These are phyloP conservation scores for Calonectria henricotiae DNA, from an alignment of 2,329 filamentous ascomycete genomes.

Conservation along the genomic window DNA sequence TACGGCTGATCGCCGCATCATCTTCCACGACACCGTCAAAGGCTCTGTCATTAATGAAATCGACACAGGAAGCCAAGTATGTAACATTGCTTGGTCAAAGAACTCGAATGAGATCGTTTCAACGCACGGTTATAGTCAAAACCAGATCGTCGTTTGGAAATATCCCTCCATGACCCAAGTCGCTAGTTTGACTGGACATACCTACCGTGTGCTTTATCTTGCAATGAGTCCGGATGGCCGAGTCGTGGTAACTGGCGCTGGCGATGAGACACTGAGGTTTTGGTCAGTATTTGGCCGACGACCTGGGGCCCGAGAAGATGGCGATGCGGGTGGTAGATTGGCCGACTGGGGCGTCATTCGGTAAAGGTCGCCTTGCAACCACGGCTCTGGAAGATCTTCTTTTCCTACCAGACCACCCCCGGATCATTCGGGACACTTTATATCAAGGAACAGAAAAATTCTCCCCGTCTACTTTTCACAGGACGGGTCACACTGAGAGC, in stretches of 20 bases:
- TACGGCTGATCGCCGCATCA: slow-evolving; percentile 95
- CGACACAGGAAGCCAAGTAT: slow-evolving; percentile 98
- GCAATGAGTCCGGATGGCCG: slow-evolving; percentile 98
- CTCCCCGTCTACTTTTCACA: slow-evolving; percentile 29
- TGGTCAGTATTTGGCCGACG: slow-evolving; percentile 96
- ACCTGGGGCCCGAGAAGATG: slow-evolving; percentile 80
- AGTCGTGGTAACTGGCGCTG: slow-evolving; percentile 94
- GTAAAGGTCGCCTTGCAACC: slow-evolving; percentile 51
- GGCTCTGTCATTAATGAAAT: slow-evolving; percentile 87
- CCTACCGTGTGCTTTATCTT: slow-evolving; percentile 94
- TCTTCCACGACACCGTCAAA: slow-evolving; percentile 97
- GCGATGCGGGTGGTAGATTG: slow-evolving; percentile 75
- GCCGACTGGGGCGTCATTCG: slow-evolving; percentile 90
- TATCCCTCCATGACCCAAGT: slow-evolving; percentile 99
- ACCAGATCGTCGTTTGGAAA: slow-evolving; percentile 99
- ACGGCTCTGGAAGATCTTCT: not conserved
- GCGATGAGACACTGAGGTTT: slow-evolving; percentile 95
- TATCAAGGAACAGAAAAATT: slow-evolving; percentile 17
- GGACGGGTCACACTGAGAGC: slow-evolving; percentile 32
- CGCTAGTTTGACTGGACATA: slow-evolving; percentile 94
- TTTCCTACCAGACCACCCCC: not conserved
- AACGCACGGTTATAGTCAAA: slow-evolving; percentile 97
- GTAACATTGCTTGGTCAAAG: slow-evolving; percentile 96
- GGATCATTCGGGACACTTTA: not conserved
- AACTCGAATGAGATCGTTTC: slow-evolving; percentile 98